Base-by-base conservation (phyloP, 1,284 basidiomycete genomes). In the Stygiomarasmius scandens region DNA sequence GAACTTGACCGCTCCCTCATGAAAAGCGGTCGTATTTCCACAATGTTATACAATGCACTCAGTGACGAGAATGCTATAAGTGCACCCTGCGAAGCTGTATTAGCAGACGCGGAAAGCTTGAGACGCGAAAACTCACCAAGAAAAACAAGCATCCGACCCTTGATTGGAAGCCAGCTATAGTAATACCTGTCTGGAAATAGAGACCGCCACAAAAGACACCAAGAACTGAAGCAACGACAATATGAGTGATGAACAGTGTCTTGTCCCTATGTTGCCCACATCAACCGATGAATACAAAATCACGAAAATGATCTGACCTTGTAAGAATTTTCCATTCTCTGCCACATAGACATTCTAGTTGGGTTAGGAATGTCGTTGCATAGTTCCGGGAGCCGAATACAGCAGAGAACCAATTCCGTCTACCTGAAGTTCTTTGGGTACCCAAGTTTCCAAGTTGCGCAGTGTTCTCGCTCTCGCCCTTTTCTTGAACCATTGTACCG, bases 71-170 rank as follows among this genome's bases (percentile, higher is more conserved):
- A 96, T 0, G 93, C 90, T 52, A 96, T 85, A 11, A 95, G 80
- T 9, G 92, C 86, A 44, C 93, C 92, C 89, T 92, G 59, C 38
- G 16, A 9, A n/a, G 16, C 16, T 19, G 16, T 9, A 19, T 19
- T 19, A 41, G 16, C 6, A 6, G 16, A 36, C 52, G 9, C 60
- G 52, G 27, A 22, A 44, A 34, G 22, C 19, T 52, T 32, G 6
- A 4, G 4, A 32, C 41, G 20, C 2, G 55, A 44, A n/a, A 14
- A 72, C 84, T 58, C 62, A 90, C 91, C 66, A 96, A 71, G 84
- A 96, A 96, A 79, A 96, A 96, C 49, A 96, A 71, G 61, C 88
- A 91, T 25, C 94, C 94, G n/a, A 96, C 83, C 41, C 93, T 82
- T 20, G 89, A 93, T 71, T 96, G 95, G 81, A 96, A 96, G 0